Percentiles rank a stretch among this genome's conserved stretches.
phyloP scores from a whole-genome alignment of 768 basidiomycete genomes.

The Sarcodon sp. region DNA sequence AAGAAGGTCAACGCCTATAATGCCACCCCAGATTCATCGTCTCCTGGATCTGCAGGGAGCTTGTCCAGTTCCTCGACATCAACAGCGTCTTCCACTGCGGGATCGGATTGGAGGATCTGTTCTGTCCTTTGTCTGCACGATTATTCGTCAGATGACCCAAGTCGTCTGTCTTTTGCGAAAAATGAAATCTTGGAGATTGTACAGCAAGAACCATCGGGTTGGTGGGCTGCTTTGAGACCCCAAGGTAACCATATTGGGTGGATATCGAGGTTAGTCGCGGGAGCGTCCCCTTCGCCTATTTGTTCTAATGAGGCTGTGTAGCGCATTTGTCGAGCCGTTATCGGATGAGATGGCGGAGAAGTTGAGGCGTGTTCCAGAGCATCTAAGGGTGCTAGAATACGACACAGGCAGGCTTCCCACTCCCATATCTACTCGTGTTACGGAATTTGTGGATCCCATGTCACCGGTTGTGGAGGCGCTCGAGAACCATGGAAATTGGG shows the following conservation, averaged over 20 bases:
- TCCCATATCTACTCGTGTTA: too few species aligned
- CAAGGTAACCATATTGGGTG: conserved; percentile 48
- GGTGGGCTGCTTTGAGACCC: conserved; percentile 68
- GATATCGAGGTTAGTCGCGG: conserved; percentile 33
- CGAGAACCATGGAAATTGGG: too few species aligned
- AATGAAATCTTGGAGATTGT: conserved; percentile 60
- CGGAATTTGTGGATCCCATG: too few species aligned
- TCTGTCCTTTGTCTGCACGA: conserved; percentile 57
- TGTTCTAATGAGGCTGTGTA: conserved; percentile 4
- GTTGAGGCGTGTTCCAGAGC: conserved; percentile 28
- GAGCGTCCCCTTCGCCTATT: not conserved
- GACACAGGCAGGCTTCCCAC: conserved; percentile 6
- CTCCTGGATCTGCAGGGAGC: not conserved
- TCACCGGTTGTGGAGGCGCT: too few species aligned
- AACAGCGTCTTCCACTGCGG: conserved; percentile 18
- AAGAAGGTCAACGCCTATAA: not conserved
- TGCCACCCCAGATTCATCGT: not conserved
- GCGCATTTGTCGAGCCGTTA: conserved; percentile 50
- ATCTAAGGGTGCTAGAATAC: conserved; percentile 28
- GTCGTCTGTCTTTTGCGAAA: conserved; percentile 48
- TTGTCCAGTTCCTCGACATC: conserved; percentile 5
- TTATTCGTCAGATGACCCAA: conserved; percentile 47
- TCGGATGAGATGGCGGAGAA: conserved; percentile 36
- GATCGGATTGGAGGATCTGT: conserved; percentile 24
- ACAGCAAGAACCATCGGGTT: conserved; percentile 58